Base-by-base conservation (phyloP, 345 rosid species). In the Gossypium bickii region DNA sequence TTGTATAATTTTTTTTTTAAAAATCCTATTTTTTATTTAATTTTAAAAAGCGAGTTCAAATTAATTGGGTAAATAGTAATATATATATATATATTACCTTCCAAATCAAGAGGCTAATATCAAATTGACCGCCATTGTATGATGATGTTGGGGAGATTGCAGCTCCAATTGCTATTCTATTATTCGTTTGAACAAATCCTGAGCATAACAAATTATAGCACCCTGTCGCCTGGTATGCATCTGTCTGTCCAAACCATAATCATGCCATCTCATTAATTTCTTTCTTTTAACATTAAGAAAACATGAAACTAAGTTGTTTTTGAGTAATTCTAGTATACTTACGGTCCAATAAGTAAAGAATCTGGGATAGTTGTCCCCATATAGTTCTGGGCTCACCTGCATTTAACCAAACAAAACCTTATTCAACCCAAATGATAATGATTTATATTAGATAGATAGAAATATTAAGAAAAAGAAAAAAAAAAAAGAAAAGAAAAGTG, bases 271-370 rank as follows among this genome's bases (percentile, higher is more conserved):
- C 24, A 18, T 38, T 47, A 49, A 16, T 65, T 44, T 24, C 9
- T 34, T 34, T 4, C 38, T 34, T 34, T 20, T 24, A 34, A 34
- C 41, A 34, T 34, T 34, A 34, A 34, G 41, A 34, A 34, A 34
- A 34, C 41, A 34, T 5, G 41, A 34, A 34, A 34, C 41, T 1
- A 34, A 34, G 41, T 34, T 34, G 41, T 34, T 34, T 34, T 34
- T 5, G 41, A 34, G 7, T 34, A 18, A 20, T 56, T 20, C 1
- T 43, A 58, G 11, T 20, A 58, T 49, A 85, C 89, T 87, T 82
- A 96, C 99, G 22, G 99, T 96, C 99, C 99, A 96, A 77, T 96
- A 96, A 3, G 97, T 96, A 59, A 96, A 96, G 83, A 96, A 96
- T 85, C 99, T 93, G 24, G 99, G 97, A 73, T 86, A 87, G 80